Base-by-base conservation (phyloP, 2,329 filamentous ascomycete species). In the Verticillium isaacii region DNA sequence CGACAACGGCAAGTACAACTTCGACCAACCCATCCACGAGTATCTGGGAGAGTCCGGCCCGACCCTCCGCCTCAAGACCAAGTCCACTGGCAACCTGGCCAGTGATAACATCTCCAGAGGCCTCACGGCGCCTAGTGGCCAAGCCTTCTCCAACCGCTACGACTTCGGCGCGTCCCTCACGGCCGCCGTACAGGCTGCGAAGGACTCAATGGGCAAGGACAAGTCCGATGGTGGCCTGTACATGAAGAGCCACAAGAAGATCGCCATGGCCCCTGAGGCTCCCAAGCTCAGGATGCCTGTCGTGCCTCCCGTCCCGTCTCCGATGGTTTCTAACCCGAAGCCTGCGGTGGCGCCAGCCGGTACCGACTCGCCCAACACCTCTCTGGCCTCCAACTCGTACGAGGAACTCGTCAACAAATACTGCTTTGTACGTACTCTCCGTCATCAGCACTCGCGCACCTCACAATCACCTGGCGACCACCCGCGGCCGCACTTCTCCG, bases 321-420 rank as follows among this genome's bases (percentile, higher is more conserved):
- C 25, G 55, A 68, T 39, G 25, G 59, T 39, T 7, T 19, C 39
- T 25, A 60, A 55, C 32, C 50, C 57, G 41, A 56, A 41, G 54
- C 29, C 62, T 41, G 58, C 39, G 15, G 55, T 39, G 15, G 56
- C 64, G 23, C 54, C 58, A 8, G 60, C 36, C n/a, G 78, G 77
- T 62, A 73, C 85, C 76, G 71, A 84, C 77, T 80, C 84, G 71
- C 73, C 82, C 80, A 74, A 77, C 66, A 68, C 78, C 57, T 77
- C 77, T 71, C 89, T 97, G 67, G 86, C 93, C 64, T 96, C 93
- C 66, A 88, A 92, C 64, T 93, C 94, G 63, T 98, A 99, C 75
- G 92, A 96, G 78, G 95, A 99, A 78, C 85, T 99, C 67, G 90
- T 99, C 76, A 93, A 96, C 82, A 97, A 96, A 82, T 99, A 97